These are phyloP conservation scores for Candida silvatica DNA, from an alignment of 805 yeast species.

Conservation along the genomic window DNA sequence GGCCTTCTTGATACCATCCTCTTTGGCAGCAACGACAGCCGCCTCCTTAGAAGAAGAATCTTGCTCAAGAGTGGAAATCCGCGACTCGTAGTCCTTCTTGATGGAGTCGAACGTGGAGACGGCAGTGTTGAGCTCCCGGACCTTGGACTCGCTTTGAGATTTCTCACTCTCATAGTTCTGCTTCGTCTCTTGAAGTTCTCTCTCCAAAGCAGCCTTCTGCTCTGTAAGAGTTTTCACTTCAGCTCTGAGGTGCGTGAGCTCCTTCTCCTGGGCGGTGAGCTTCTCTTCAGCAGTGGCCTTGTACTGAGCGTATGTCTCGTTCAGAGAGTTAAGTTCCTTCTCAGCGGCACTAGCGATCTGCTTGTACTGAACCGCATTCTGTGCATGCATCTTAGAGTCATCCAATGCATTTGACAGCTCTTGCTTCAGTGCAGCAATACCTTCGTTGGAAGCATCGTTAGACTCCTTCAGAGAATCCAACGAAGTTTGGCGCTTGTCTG, in stretches of 20 bases:
- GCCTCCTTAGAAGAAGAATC: constrained; percentile 23
- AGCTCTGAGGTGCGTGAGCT: constrained; percentile 10
- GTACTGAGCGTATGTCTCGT: constrained; percentile 41
- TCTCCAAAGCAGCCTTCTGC: constrained; percentile 9
- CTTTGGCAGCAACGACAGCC: constrained; percentile 17
- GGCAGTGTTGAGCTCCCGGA: constrained; percentile 16
- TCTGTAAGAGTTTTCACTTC: constrained; percentile 6
- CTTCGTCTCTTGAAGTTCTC: constrained; percentile 8
- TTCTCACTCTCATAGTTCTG: constrained; percentile 7
- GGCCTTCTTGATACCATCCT: too few species aligned
- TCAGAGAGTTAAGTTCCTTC: constrained; percentile 48
- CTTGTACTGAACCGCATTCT: constrained; percentile 53
- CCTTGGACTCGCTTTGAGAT: constrained; percentile 10
- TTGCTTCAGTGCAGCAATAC: constrained; percentile 19
- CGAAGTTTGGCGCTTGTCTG: constrained; percentile 20
- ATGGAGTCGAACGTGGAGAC: constrained; percentile 17
- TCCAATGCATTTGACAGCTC: constrained; percentile 32
- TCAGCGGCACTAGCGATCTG: constrained; percentile 61
- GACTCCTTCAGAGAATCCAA: constrained; percentile 16
- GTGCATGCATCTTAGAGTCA: constrained; percentile 49
- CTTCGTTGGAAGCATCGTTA: constrained; percentile 12
- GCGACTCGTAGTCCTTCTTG: constrained; percentile 22
- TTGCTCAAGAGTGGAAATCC: constrained; percentile 20
- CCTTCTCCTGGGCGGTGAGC: constrained; percentile 5
- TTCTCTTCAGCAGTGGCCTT: constrained; percentile 23